Conservation (phyloP, 768 basidiomycete genomes). For the Megacollybia marginata region DNA sequence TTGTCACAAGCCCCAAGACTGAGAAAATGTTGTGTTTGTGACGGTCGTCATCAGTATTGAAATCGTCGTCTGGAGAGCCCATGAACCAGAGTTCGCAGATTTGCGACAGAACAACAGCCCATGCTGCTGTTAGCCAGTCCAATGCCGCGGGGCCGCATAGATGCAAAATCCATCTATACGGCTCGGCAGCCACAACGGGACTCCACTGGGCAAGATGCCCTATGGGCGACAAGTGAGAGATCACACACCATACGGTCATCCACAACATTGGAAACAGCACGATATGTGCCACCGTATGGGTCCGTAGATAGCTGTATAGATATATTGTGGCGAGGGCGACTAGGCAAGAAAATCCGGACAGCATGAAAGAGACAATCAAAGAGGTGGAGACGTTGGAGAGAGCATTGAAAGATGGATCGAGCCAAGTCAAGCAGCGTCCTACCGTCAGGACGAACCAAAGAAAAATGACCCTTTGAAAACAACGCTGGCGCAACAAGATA, state of each 20-base stretch:
- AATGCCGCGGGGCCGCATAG: conserved; percentile 50
- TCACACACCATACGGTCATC: conserved; percentile 51
- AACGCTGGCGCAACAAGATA: conserved; percentile 22
- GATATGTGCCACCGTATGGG: conserved; percentile 20
- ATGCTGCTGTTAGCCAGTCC: conserved; percentile 73
- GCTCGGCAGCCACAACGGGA: conserved; percentile 41
- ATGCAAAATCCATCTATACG: conserved; percentile 61
- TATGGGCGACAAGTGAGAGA: conserved; percentile 53
- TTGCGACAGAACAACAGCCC: conserved; percentile 62
- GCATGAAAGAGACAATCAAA: conserved; percentile 31
- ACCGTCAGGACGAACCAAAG: conserved; percentile 31
- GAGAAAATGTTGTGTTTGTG: not conserved
- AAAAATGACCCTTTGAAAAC: conserved; percentile 11
- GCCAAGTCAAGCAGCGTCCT: conserved; percentile 34
- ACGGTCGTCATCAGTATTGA: not conserved
- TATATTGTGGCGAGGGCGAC: conserved; percentile 33
- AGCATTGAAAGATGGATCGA: conserved; percentile 40
- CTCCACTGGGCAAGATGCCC: conserved; percentile 73
- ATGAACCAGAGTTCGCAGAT: conserved; percentile 51
- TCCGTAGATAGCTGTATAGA: conserved; percentile 28
- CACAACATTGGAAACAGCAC: conserved; percentile 64
- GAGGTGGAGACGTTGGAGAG: conserved; percentile 47
- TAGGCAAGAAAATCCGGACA: conserved; percentile 37
- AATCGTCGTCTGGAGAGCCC: conserved; percentile 19
- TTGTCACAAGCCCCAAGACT: conserved; percentile 7